These are phyloP conservation scores for Pestalotiopsis sp. DNA, from an alignment of 2,329 filamentous ascomycete genomes.

Conservation along the genomic window DNA sequence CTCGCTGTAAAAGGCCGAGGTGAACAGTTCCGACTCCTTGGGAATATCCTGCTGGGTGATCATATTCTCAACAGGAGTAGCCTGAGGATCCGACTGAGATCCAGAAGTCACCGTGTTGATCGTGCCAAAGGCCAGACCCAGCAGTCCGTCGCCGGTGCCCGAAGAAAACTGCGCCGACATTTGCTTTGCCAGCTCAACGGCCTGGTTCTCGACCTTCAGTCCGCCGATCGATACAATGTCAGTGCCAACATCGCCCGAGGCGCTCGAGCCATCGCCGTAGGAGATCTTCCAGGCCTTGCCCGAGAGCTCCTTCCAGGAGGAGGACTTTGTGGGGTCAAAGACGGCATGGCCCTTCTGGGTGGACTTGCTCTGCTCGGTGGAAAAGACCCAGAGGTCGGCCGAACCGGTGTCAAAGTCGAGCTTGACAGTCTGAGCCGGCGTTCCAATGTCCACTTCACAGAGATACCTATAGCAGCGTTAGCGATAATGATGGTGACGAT, in stretches of 20 bases:
- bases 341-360: conserved; percentile 48
- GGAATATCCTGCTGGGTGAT: conserved; percentile 51
- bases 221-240: conserved; percentile 66
- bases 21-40: conserved; percentile 59
- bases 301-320: conserved; percentile 52
- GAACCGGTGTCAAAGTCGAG: conserved; percentile 74
- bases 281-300: conserved; percentile 64
- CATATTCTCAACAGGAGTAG: conserved; percentile 71
- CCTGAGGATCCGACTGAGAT: conserved; percentile 47
- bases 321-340: conserved; percentile 63
- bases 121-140: conserved; percentile 65
- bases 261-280: conserved; percentile 70
- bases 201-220: conserved; percentile 60
- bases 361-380: conserved; percentile 45
- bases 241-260: conserved; percentile 65
- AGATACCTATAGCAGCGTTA: conserved; percentile 50
- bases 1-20: conserved; percentile 61
- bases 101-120: conserved; percentile 61
- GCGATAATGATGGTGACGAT: neutral
- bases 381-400: conserved; percentile 70
- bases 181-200: conserved; percentile 63
- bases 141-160: conserved; percentile 62
- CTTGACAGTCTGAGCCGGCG: conserved; percentile 61
- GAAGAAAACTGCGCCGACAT: conserved; percentile 60
- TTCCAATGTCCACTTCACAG: conserved; percentile 65